phyloP scores from a whole-genome alignment of 352 stramenopile genomes.

The Elongisporangium senticosum region DNA sequence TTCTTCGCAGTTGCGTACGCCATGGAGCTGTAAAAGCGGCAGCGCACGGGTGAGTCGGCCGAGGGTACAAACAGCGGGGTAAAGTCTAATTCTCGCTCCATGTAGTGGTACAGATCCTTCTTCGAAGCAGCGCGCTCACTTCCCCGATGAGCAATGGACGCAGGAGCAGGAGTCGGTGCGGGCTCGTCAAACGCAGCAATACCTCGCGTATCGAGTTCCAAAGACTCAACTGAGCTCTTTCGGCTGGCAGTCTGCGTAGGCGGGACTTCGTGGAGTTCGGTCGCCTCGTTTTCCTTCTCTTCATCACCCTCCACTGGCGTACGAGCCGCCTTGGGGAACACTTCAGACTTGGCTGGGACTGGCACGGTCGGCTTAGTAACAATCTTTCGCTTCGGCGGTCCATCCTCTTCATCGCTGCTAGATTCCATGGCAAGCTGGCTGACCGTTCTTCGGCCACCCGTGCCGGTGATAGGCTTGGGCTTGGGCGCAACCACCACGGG shows the following conservation, averaged over 20 bases:
- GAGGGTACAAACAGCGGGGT: slow-evolving; percentile 82
- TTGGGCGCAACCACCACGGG: slow-evolving; percentile 31
- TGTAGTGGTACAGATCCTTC: slow-evolving; percentile 84
- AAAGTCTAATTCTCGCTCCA: slow-evolving; percentile 83
- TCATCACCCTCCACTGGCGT: slow-evolving; percentile 11
- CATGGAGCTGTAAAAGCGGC: slow-evolving; percentile 86
- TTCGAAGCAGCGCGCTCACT: slow-evolving; percentile 45
- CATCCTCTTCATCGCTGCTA: slow-evolving; percentile 70
- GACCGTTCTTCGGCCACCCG: slow-evolving; percentile 62
- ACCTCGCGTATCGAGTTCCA: slow-evolving; percentile 74
- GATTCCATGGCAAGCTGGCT: slow-evolving; percentile 69
- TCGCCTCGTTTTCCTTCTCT: slow-evolving; percentile 10
- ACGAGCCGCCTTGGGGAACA: slow-evolving; percentile 23
- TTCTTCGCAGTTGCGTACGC: slow-evolving; percentile 84
- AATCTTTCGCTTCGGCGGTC: slow-evolving; percentile 12
- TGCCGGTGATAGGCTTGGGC: slow-evolving; percentile 37
- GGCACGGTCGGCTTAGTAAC: background rate
- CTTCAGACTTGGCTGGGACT: slow-evolving; percentile 7
- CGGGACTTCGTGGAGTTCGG: slow-evolving; percentile 4
- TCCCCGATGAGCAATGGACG: slow-evolving; percentile 26
- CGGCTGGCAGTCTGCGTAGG: slow-evolving; percentile 21
- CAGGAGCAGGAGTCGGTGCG: slow-evolving; percentile 14
- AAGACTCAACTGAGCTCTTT: slow-evolving; percentile 73
- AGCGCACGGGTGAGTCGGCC: slow-evolving; percentile 80
- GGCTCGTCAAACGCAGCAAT: slow-evolving; percentile 74